Percentiles rank a stretch among this genome's conserved stretches.
These are phyloP conservation scores for Diplocarpon rosae DNA, from an alignment of 2,329 filamentous ascomycete genomes.

Conservation along the genomic window DNA sequence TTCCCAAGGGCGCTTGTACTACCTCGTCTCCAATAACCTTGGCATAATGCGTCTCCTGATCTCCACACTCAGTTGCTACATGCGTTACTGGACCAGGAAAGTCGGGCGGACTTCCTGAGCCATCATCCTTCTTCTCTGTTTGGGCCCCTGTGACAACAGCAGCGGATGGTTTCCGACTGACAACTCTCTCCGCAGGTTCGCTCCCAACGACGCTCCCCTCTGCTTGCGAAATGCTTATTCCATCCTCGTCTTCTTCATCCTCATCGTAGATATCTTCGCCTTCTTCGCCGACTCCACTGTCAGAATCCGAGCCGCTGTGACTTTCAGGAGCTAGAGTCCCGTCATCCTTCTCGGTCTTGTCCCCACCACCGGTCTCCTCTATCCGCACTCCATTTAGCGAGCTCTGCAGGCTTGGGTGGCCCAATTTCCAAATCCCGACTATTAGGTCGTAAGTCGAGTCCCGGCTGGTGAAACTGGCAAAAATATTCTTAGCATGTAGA, in stretches of 20 bases:
- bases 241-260: slow-evolving; percentile 64
- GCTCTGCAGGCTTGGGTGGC: slow-evolving; percentile 82
- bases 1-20: slow-evolving; percentile 78
- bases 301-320: slow-evolving; percentile 45
- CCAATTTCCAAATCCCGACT: slow-evolving; percentile 96
- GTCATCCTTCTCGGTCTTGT: slow-evolving; percentile 81
- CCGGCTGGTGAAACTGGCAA: slow-evolving; percentile 87
- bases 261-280: slow-evolving; percentile 71
- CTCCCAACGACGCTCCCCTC: slow-evolving; percentile 34
- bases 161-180: slow-evolving; percentile 64
- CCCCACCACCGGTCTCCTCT: slow-evolving; percentile 67
- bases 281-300: slow-evolving; percentile 40
- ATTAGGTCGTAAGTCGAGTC: slow-evolving; percentile 96
- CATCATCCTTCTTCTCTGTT: slow-evolving; percentile 41
- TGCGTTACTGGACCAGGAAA: slow-evolving; percentile 82
- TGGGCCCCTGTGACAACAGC: slow-evolving; percentile 31
- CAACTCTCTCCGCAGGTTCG: slow-evolving; percentile 48
- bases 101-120: slow-evolving; percentile 41
- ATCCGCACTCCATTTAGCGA: slow-evolving; percentile 81
- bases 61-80: slow-evolving; percentile 74
- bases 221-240: slow-evolving; percentile 42
- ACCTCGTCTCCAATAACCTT: slow-evolving; percentile 76
- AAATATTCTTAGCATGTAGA: slow-evolving; percentile 86
- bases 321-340: slow-evolving; percentile 29
- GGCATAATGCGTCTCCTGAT: slow-evolving; percentile 70